A percentile compares a stretch with the other conserved stretches of the same genome.
phyloP scores from a whole-genome alignment of 2,329 filamentous ascomycete species.

The Raffaelea deltoideospora region DNA sequence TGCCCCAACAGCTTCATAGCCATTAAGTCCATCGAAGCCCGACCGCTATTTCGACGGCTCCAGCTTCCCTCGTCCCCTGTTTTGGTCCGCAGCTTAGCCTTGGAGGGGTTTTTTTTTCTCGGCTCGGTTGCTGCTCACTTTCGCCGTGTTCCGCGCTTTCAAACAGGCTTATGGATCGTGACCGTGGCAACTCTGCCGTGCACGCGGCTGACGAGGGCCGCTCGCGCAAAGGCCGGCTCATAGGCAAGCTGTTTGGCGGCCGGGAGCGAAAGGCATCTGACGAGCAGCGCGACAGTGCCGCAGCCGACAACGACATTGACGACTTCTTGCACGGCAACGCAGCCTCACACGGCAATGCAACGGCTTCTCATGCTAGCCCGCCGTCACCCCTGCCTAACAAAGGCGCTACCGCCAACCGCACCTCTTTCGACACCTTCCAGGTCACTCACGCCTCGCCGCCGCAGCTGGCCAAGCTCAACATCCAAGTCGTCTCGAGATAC shows the following conservation, averaged over 20 bases:
- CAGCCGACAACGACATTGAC: slow-evolving; percentile 33
- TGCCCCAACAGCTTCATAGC: too few species aligned
- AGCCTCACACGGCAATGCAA: too few species aligned
- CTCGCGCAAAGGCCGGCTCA: slow-evolving; percentile 38
- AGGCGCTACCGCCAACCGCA: not conserved
- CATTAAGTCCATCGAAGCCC: too few species aligned
- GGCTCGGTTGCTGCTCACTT: too few species aligned
- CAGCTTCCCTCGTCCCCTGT: not conserved
- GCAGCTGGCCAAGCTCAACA: slow-evolving; percentile 36
- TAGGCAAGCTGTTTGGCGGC: slow-evolving; percentile 45
- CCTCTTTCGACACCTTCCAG: slow-evolving; percentile 40
- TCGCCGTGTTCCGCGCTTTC: too few species aligned
- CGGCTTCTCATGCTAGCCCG: not conserved
- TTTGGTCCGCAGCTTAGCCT: too few species aligned
- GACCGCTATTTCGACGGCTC: too few species aligned
- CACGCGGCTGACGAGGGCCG: slow-evolving; percentile 5
- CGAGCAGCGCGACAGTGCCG: slow-evolving; percentile 21
- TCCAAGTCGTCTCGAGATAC: slow-evolving; percentile 36
- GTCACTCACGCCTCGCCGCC: slow-evolving; percentile 36
- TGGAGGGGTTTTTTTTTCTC: too few species aligned
- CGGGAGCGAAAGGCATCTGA: slow-evolving; percentile 20
- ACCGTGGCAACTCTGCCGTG: slow-evolving; percentile 3
- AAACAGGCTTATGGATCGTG: slow-evolving; percentile 9
- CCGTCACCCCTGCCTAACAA: slow-evolving; percentile 2
- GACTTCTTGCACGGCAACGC: slow-evolving; percentile 42